Evolutionary conservation across 225 moss, liverwort and hornwort genomes (phyloP), one percentile per base, ranked within the genome.

Genomic region (Straminergon stramineum): DNA sequence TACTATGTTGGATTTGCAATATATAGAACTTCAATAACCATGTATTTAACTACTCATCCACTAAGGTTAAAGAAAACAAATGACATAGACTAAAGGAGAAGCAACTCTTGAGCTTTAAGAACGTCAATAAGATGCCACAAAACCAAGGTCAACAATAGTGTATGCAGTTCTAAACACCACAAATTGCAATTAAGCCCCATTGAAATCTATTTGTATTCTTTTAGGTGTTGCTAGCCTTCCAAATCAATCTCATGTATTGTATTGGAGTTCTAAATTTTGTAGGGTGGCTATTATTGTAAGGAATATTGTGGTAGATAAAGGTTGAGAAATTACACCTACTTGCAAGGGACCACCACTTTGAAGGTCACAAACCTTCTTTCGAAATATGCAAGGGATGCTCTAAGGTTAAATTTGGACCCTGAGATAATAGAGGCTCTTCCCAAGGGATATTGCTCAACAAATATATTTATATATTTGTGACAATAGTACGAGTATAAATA

Each of bases 231-330:
- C 12, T 19, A 20, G 20, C 20, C 0, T 20, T 0, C 52, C 6
- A 75, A 51, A 75, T 51, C 52, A 75, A 75, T 75, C 5, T 31
- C 7, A 20, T 51, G 7, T 32, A 75, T 7, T 0, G 1, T 13
- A 0, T 52, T 34, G 1, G 8, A 34, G 2, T 2, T 34, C 0
- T 7, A 0, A 8, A 34, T 34, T 76, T 52, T 34, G 2, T 0
- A 0, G 2, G 30, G 30, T 2, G 0, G 0, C 0, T 14, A 1
- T 13, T 52, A 13, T 32, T 32, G 5, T 21, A 5, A 34, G 0
- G 13, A 52, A 76, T 52, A 76, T 76, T 17, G 3, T 1, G 1
- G 4, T 18, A 1, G 19, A 31, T 17, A 75, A 1, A 11, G 4
- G 2, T 32, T 12, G 20, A 75, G 1, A 75, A 51, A 32, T 1